phyloP scores from a whole-genome alignment of 2,329 filamentous ascomycete genomes.

The Botrytis tulipae region DNA sequence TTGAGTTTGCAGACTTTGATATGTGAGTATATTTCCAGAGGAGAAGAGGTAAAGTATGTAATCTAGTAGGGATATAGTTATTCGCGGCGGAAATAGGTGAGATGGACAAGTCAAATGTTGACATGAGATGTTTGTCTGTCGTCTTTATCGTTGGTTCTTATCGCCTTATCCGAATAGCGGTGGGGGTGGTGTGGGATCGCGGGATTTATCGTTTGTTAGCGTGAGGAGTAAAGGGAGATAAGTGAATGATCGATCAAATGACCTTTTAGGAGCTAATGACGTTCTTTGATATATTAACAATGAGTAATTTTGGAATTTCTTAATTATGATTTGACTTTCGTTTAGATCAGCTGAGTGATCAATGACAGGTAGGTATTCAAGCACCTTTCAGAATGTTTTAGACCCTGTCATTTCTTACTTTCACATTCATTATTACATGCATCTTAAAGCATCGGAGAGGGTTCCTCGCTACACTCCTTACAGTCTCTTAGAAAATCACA shows the following conservation, averaged over 20 bases:
- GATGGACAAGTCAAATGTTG: not conserved
- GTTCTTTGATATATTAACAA: not conserved
- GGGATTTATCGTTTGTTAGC: not conserved
- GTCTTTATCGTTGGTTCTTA: constrained; percentile 1
- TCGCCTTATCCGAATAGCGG: constrained; percentile 2
- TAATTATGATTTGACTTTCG: not conserved
- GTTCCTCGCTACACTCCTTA: not conserved
- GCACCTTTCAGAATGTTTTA: not conserved
- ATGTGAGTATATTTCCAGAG: not conserved
- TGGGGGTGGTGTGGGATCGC: not conserved
- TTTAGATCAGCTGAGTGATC: not conserved
- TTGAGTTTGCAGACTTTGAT: not conserved
- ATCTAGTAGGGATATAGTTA: not conserved
- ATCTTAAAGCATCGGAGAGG: not conserved
- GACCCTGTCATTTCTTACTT: not conserved
- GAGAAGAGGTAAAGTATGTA: not conserved
- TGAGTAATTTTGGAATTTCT: not conserved
- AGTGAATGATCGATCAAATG: not conserved
- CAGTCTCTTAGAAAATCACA: not conserved
- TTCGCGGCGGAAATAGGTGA: not conserved
- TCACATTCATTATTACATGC: not conserved
- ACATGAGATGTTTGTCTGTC: not conserved
- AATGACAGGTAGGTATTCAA: not conserved
- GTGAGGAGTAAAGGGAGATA: not conserved
- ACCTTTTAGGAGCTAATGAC: not conserved